Conservation (phyloP, 768 basidiomycete genomes). For the Trichaptum fuscoviolaceum region DNA sequence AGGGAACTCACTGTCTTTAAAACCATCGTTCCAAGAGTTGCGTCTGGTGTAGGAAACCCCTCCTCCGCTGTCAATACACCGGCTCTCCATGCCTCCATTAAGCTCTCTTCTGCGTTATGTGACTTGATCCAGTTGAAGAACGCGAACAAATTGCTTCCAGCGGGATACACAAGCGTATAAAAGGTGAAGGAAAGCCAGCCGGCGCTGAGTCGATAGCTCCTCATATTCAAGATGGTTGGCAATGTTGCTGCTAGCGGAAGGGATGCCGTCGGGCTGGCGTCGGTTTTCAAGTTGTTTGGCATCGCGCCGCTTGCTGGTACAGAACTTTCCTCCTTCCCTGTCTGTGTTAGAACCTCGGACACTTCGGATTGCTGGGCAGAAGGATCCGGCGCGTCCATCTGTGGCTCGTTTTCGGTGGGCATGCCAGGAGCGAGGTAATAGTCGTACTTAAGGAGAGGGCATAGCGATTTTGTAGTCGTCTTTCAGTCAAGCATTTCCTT, state of each 20-base stretch:
- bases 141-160: not conserved
- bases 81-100: not conserved
- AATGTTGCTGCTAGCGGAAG: not conserved
- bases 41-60: not conserved
- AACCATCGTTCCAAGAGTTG: not conserved
- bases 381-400: too few relatives aligned
- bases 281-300: not conserved
- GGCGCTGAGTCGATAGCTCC: not conserved
- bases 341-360: too few relatives aligned
- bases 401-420: too few relatives aligned
- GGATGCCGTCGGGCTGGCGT: not conserved
- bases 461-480: too few relatives aligned
- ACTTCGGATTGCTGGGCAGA: too few relatives aligned
- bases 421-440: too few relatives aligned
- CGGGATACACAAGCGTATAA: not conserved
- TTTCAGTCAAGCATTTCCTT: too few relatives aligned
- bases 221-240: not conserved
- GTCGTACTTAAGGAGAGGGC: too few relatives aligned
- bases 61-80: not conserved
- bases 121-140: not conserved
- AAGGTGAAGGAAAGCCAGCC: not conserved
- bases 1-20: not conserved
- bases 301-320: too few relatives aligned
- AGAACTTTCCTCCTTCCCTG: too few relatives aligned
- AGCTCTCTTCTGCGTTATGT: not conserved